Base-by-base conservation (phyloP, 202 grass and related monocot genomes). In the Brachypodium distachyon region DNA sequence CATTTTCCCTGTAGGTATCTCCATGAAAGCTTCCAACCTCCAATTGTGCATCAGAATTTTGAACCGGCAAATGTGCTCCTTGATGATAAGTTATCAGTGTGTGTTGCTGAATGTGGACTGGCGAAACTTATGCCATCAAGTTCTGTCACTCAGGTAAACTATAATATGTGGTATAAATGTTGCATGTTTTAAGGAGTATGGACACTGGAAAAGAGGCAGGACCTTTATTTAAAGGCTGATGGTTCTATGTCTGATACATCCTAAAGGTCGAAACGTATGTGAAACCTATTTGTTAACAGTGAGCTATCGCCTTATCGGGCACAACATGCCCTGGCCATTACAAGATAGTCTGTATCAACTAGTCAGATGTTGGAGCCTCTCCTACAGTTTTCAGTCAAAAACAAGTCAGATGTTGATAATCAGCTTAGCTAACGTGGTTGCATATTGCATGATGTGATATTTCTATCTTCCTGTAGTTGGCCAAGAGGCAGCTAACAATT, bases 91-190 rank as follows among this genome's bases (percentile, higher is more conserved):
- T 82, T 96, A 16, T 82, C 80, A 22, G 92, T 95, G 26, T 67
- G 77, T 19, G 83, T 99, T 70, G 74, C 83, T 73, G 92, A 91
- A 90, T 99, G 96, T 85, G 96, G 92, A 57, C 51, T 99, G 29
- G 87, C 85, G 46, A 50, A 74, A 36, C 40, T 87, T 62, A 69
- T 88, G 74, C 61, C 81, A 57, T 77, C 73, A 55, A 60, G 46
- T 72, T 87, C 96, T 60, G 92, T 79, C 31, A 82, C 83, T 71
- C 92, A 99, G 91, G 95, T 97, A 79, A 74, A n/a, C 22, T 67
- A 77, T 57, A 77, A 38, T 79, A 49, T 64, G 67, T 61, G 29
- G 57, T 78, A 42, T 18, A 78, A 9, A 47, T 53, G 13, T 62
- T 62, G 9, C 22, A 38, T 69, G 23, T 70, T 88, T 14, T 26